A percentile compares a stretch with the other conserved stretches of the same genome.
Conservation (phyloP, 2,329 filamentous ascomycete species). For the Tolypocladium tundrense region DNA sequence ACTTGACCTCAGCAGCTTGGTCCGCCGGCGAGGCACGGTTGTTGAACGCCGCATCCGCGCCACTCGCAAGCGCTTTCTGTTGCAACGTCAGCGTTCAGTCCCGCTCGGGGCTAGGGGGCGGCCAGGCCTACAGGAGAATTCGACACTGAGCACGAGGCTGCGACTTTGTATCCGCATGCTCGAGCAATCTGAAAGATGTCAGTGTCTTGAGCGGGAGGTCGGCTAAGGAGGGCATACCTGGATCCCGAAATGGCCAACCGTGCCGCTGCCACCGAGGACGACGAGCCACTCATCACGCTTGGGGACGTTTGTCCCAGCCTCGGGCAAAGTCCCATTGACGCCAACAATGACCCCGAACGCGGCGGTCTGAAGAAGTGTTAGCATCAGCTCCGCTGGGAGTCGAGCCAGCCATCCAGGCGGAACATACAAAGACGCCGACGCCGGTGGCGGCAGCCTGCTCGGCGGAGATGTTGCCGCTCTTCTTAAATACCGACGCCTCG, state of each 20-base stretch:
- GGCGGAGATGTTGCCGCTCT: constrained; percentile 11
- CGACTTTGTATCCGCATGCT: constrained; percentile 24
- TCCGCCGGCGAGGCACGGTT: constrained; percentile 15
- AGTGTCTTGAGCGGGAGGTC: no score
- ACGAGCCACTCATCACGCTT: constrained; percentile 24
- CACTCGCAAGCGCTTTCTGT: constrained; percentile 15
- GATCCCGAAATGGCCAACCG: constrained; percentile 23
- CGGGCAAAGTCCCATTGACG: constrained; percentile 12
- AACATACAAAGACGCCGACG: constrained; percentile 20
- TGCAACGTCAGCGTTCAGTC: background rate
- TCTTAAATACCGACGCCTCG: constrained; percentile 23
- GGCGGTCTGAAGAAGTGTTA: constrained; percentile 17
- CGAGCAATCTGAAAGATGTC: constrained; percentile 17
- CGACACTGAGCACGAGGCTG: constrained; percentile 22
- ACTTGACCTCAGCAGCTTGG: constrained; percentile 19
- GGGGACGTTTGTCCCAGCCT: constrained; percentile 2
- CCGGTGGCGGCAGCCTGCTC: constrained; percentile 23
- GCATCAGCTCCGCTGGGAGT: background rate
- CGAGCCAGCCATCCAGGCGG: background rate
- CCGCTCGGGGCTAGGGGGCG: background rate
- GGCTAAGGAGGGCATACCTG: constrained; percentile 9
- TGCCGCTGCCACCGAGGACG: constrained; percentile 22
- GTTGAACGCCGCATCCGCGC: constrained; percentile 22
- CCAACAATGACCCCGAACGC: constrained; percentile 20
- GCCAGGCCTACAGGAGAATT: constrained; percentile 12